Evolutionary conservation across 345 rosid genomes (phyloP).

Genomic region (Arabidopsis suecica): DNA sequence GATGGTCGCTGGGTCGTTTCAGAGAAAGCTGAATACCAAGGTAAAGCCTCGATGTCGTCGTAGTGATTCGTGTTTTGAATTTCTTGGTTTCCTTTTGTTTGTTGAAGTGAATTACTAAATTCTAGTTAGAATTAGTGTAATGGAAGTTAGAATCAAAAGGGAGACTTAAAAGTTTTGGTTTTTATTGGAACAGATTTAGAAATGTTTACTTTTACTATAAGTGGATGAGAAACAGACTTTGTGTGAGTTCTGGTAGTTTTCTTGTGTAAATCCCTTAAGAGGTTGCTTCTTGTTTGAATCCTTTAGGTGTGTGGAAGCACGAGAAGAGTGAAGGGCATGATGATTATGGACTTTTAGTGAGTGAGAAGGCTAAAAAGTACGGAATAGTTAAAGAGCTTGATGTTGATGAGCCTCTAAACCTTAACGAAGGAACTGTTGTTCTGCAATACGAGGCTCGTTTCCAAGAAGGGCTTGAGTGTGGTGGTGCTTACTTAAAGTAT

Average conservation of each 20-base stretch:
- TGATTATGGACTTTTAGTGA: slow-evolving; percentile 78
- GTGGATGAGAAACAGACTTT: neutral
- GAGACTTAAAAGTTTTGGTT: neutral
- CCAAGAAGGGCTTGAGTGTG: slow-evolving; percentile 84
- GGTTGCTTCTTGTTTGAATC: neutral
- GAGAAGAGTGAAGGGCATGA: slow-evolving; percentile 77
- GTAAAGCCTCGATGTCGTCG: slow-evolving; percentile 30
- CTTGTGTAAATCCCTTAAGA: neutral
- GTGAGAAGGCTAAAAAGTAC: slow-evolving; percentile 71
- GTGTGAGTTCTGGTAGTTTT: neutral
- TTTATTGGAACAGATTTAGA: slow-evolving; percentile 9
- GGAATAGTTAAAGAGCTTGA: slow-evolving; percentile 75
- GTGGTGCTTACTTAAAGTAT: slow-evolving; percentile 81
- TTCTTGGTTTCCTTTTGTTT: neutral
- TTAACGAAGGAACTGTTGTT: slow-evolving; percentile 66
- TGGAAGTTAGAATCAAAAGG: neutral
- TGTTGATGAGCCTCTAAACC: slow-evolving; percentile 54
- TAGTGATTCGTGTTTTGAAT: neutral
- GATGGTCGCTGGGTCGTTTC: slow-evolving; percentile 77
- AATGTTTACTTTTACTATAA: neutral
- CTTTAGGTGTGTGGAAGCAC: slow-evolving; percentile 74
- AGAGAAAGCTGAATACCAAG: slow-evolving; percentile 63
- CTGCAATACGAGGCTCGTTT: slow-evolving; percentile 75
- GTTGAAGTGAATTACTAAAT: neutral
- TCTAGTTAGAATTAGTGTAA: too few species aligned